Conservation (phyloP, 2,329 filamentous ascomycete species). For the Fonsecaea monophora region DNA sequence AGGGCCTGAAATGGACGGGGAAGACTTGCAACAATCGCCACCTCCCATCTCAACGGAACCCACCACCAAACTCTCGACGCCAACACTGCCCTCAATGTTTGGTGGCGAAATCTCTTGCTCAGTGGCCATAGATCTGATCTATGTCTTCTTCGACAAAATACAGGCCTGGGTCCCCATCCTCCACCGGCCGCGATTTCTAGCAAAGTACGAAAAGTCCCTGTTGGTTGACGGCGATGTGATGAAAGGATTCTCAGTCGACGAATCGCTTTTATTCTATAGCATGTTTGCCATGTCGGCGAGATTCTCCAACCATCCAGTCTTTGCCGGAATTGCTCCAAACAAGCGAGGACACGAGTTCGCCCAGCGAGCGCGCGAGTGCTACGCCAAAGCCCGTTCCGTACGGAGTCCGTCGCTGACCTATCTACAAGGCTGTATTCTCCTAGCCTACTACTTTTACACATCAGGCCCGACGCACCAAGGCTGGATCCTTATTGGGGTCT, state of each 20-base stretch:
- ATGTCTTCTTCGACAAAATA: constrained; percentile 89
- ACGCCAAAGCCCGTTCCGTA: constrained; percentile 20
- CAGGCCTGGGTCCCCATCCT: constrained; percentile 87
- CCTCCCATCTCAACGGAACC: background rate
- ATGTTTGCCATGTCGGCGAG: constrained; percentile 34
- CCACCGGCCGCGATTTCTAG: constrained; percentile 77
- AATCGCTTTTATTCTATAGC: constrained; percentile 31
- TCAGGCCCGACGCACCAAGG: constrained; percentile 33
- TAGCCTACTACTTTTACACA: constrained; percentile 34
- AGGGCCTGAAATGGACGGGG: constrained; percentile 15
- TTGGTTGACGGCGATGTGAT: constrained; percentile 30
- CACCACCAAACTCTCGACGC: constrained; percentile 9
- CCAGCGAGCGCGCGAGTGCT: constrained; percentile 25
- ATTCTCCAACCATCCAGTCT: constrained; percentile 32
- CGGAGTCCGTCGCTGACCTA: constrained; percentile 27
- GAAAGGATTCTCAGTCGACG: constrained; percentile 25
- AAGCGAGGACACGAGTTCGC: constrained; percentile 32
- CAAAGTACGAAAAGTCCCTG: constrained; percentile 22
- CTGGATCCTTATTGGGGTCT: constrained; percentile 96
- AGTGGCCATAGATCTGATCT: constrained; percentile 78
- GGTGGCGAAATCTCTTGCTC: constrained; percentile 23
- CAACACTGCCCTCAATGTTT: background rate
- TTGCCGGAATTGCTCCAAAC: constrained; percentile 16
- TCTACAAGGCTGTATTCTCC: constrained; percentile 33
- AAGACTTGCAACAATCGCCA: constrained; percentile 1